Percentiles rank a stretch among this genome's conserved stretches.
These are phyloP conservation scores for Phytophthora agathidicida DNA, from an alignment of 352 stramenopile genomes.

Conservation along the genomic window DNA sequence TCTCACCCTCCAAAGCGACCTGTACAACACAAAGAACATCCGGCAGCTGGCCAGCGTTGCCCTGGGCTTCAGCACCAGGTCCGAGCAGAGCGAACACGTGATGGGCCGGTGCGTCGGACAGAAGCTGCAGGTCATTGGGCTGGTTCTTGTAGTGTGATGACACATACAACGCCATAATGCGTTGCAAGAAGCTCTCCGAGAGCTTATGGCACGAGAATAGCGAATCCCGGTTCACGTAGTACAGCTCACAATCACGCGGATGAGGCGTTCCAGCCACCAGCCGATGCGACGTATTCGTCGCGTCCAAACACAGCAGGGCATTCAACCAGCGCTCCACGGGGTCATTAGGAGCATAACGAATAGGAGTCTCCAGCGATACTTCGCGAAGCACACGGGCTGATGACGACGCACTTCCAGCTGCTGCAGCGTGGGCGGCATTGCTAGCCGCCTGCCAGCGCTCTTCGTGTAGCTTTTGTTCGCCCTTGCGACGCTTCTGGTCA, in stretches of 20 bases:
- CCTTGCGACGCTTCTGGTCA: slow-evolving; percentile 94
- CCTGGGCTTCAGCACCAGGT: slow-evolving; percentile 91
- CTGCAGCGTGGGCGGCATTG: slow-evolving; percentile 76
- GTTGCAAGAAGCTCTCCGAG: slow-evolving; percentile 95
- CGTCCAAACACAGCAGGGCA: slow-evolving; percentile 96
- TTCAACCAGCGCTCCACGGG: slow-evolving; percentile 98
- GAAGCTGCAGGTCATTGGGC: slow-evolving; percentile 99
- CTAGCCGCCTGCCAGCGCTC: slow-evolving; percentile 94
- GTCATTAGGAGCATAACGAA: slow-evolving; percentile 97
- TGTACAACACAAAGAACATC: slow-evolving; percentile 99
- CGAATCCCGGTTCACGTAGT: slow-evolving; percentile 98
- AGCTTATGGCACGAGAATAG: slow-evolving; percentile 99
- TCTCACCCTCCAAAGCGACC: slow-evolving; percentile 97
- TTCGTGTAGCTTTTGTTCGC: slow-evolving; percentile 97
- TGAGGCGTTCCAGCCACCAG: slow-evolving; percentile 95
- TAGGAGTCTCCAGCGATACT: slow-evolving; percentile 96
- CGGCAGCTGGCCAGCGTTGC: slow-evolving; percentile 92
- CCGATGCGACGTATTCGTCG: slow-evolving; percentile 77
- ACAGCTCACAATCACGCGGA: slow-evolving; percentile 97
- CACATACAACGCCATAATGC: slow-evolving; percentile 97
- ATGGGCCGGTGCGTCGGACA: slow-evolving; percentile 98
- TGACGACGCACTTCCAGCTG: slow-evolving; percentile 39
- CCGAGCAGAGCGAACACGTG: slow-evolving; percentile 98
- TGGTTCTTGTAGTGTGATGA: slow-evolving; percentile 99
- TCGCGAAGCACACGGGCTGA: slow-evolving; percentile 91